Percentiles rank a stretch among this genome's conserved stretches.
Evolutionary conservation across 331 rosid species (phyloP).

Genomic region (Phaseolus coccineus): DNA sequence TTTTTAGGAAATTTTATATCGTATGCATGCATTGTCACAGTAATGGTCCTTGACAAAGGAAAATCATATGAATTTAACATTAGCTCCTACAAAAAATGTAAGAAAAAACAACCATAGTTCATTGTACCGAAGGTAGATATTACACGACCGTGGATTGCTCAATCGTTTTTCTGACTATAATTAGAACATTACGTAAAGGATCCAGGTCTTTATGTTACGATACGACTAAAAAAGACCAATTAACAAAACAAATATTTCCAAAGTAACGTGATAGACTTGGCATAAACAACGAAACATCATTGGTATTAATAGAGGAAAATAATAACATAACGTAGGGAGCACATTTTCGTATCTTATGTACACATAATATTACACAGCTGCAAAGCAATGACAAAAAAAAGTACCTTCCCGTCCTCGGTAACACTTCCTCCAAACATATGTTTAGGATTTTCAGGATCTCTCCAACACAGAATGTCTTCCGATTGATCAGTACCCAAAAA

Average conservation of each 20-base stretch:
- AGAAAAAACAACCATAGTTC: neutral
- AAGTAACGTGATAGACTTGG: neutral
- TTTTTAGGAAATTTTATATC: neutral
- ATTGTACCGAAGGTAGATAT: neutral
- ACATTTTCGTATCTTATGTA: neutral
- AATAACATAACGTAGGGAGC: neutral
- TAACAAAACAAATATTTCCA: neutral
- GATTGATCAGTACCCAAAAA: slow-evolving; percentile 81
- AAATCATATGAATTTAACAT: slow-evolving; percentile 24
- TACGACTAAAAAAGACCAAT: neutral
- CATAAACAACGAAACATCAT: neutral
- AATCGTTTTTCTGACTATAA: neutral
- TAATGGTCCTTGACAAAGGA: neutral
- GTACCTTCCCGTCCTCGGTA: slow-evolving; percentile 80
- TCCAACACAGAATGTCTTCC: slow-evolving; percentile 82
- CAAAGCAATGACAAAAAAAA: slow-evolving; percentile 14
- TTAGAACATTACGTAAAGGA: neutral
- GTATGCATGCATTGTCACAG: slow-evolving; percentile 1
- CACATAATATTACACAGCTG: neutral
- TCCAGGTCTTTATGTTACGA: neutral
- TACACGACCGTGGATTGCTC: neutral
- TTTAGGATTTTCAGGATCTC: slow-evolving; percentile 75
- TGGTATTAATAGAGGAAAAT: neutral
- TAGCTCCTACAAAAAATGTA: neutral
- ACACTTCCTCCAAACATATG: slow-evolving; percentile 60